A percentile compares a stretch with the other conserved stretches of the same genome.
These are phyloP conservation scores for Myxozyma neotropica DNA, from an alignment of 805 yeast species.

Conservation along the genomic window DNA sequence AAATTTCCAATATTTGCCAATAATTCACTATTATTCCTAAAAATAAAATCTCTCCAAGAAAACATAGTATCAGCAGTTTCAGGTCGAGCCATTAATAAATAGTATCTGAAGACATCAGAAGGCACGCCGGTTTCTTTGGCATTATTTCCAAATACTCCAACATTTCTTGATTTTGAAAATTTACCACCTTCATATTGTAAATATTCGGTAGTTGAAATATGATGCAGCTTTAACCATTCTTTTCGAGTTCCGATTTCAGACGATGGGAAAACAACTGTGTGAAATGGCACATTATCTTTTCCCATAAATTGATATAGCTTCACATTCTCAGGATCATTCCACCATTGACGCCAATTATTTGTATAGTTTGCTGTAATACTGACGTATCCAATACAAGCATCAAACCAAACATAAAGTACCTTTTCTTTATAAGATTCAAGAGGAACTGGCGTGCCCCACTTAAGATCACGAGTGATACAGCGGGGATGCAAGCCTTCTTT, in stretches of 20 bases:
- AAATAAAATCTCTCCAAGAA: constrained; percentile 92
- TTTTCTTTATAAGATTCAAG: constrained; percentile 80
- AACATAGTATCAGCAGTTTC: constrained; percentile 95
- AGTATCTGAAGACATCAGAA: constrained; percentile 97
- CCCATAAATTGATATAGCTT: constrained; percentile 97
- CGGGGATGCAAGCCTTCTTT: constrained; percentile 91
- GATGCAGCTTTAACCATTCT: constrained; percentile 87
- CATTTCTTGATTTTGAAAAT: constrained; percentile 95
- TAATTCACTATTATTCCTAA: constrained; percentile 89
- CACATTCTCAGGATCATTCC: constrained; percentile 91
- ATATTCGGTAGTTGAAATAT: constrained; percentile 88
- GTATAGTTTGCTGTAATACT: constrained; percentile 95
- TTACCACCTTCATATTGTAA: constrained; percentile 97
- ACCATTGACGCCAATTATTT: constrained; percentile 83
- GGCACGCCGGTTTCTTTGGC: constrained; percentile 91
- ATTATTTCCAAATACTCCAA: constrained; percentile 97
- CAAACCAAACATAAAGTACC: constrained; percentile 98
- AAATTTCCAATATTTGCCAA: constrained; percentile 96
- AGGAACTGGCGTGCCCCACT: constrained; percentile 99
- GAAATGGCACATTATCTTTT: constrained; percentile 98
- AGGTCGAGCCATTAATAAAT: constrained; percentile 88
- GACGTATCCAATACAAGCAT: constrained; percentile 95
- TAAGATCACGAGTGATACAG: constrained; percentile 94
- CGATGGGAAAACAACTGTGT: constrained; percentile 96
- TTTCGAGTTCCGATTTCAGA: constrained; percentile 86